Percentiles rank a stretch among this genome's conserved stretches.
Conservation (phyloP, 2,329 filamentous ascomycete genomes). For the Fusarium zealandicum region DNA sequence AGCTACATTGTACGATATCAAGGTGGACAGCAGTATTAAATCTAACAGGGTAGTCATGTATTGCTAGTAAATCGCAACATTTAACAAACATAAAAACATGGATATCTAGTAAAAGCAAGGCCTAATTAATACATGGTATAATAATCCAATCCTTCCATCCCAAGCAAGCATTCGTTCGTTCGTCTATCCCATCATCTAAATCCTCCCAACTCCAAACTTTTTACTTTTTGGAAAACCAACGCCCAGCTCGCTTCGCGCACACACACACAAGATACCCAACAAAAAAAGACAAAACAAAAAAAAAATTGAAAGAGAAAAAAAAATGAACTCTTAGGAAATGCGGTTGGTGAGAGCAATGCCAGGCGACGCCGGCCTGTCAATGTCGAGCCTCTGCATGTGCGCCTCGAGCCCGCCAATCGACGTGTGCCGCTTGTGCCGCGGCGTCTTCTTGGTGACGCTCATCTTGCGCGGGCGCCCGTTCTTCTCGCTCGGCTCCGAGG, state of each 20-base stretch:
- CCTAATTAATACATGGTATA: background rate
- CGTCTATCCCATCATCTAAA: too few species aligned
- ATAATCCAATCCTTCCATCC: background rate
- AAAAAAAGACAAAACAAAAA: conserved; percentile 17
- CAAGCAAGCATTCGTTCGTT: too few species aligned
- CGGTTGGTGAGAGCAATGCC: conserved; percentile 41
- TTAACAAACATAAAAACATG: background rate
- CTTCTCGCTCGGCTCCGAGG: conserved; percentile 33
- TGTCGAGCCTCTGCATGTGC: conserved; percentile 40
- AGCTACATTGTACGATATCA: too few species aligned
- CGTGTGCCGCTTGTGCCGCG: conserved; percentile 35
- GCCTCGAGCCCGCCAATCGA: conserved; percentile 37
- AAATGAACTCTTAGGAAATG: conserved; percentile 24
- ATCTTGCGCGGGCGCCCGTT: conserved; percentile 41
- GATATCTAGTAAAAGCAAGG: background rate
- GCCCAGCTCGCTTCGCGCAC: too few species aligned
- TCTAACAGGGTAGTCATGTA: too few species aligned
- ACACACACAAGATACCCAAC: too few species aligned
- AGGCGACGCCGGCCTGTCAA: conserved; percentile 40
- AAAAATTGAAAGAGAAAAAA: conserved; percentile 3
- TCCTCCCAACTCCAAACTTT: conserved; percentile 1
- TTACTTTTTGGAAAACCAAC: background rate
- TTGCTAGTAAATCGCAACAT: too few species aligned
- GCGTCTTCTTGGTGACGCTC: conserved; percentile 39
- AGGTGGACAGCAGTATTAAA: too few species aligned